Evolutionary conservation across 2,329 filamentous ascomycete species (phyloP), one percentile per base, ranked within the genome.

Genomic region (Rutstroemia sp.): DNA sequence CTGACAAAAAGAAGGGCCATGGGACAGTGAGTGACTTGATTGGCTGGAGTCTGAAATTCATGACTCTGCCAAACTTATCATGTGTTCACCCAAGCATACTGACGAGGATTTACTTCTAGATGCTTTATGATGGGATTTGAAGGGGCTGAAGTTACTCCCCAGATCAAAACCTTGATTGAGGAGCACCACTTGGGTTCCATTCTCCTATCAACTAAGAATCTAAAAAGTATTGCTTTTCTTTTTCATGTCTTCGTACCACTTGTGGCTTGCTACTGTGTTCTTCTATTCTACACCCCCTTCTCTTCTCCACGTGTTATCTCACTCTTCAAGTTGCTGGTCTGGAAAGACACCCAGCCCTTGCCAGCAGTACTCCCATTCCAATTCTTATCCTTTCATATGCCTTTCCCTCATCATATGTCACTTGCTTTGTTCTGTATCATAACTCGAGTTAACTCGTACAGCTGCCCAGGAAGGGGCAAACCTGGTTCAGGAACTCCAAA

Each of bases 401-500:
- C 38, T 23, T 23, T 23, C 23, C 23, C 23, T 23, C 23, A 23
- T 23, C 23, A 23, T 44, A 47, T 54, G 16, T 9, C 30, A 8
- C 49, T 19, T 45, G 1, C n/a, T 49, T 49, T 30, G 18, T 49
- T 18, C 25, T 45, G 14, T 52, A 23, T 52, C 50, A 42, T 54
- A 49, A 59, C 30, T 52, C 16, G 52, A 16, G 63, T 61, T 67
- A 44, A 66, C 56, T 10, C 46, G 23, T 25, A 37, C 71, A 97
- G 92, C 92, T 67, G 92, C 92, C 59, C 86, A 95, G 70, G 88
- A 96, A 68, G 92, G 92, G 34, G 92, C 92, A 45, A 82, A 81
- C 67, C 79, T 97, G 44, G 90, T 96, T 30, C 87, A 94, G 68
- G 91, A 97, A 68, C 78, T 99, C 46, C 94, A 99, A 72, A 91